Evolutionary conservation across 148 eudicot species (phyloP), one percentile per base, ranked within the genome.

Genomic region (Vaccinium myrtillus): DNA sequence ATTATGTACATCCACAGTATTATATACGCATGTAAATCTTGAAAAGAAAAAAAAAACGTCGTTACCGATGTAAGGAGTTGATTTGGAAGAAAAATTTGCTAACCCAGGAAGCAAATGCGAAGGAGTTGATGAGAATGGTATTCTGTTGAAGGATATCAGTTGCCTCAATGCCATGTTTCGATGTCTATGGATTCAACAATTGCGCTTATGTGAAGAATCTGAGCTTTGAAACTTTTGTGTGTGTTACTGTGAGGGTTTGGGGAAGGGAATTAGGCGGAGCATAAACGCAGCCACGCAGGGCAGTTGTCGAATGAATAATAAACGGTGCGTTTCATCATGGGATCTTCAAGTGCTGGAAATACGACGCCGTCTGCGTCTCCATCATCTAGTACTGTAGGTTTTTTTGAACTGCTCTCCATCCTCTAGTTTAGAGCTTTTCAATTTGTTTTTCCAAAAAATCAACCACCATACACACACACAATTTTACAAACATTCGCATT

Each of bases 31-130:
- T 43, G 46, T 43, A 43, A 43, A 43, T 43, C 46, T 43, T 43
- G 46, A 43, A 43, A 43, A 4, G 0, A 32, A 32, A 43, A 43
- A 39, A 39, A 43, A 43, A 43, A 4, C 46, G 46, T 61, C 3
- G 1, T 58, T 59, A 88, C 92, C 84, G 27, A 83, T 16, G 54
- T 88, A 90, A 49, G 85, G 87, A 32, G 55, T 83, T 36, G 80
- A 77, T 85, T 85, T 90, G 80, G 92, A 84, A 50, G 92, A 86
- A 79, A 84, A 90, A 32, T 55, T 83, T 18, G 87, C 87, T n/a
- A 83, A 46, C 58, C 86, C 83, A 75, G 83, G 39, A 12, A 74
- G 14, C 9, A 70, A 63, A 54, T 71, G 81, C 58, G 82, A 70
- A 83, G 88, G 69, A 46, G 30, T 30, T 4, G 70, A 85, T 39